Evolutionary conservation across 768 basidiomycete genomes (phyloP).

Genomic region (Phylloporus arenicola): DNA sequence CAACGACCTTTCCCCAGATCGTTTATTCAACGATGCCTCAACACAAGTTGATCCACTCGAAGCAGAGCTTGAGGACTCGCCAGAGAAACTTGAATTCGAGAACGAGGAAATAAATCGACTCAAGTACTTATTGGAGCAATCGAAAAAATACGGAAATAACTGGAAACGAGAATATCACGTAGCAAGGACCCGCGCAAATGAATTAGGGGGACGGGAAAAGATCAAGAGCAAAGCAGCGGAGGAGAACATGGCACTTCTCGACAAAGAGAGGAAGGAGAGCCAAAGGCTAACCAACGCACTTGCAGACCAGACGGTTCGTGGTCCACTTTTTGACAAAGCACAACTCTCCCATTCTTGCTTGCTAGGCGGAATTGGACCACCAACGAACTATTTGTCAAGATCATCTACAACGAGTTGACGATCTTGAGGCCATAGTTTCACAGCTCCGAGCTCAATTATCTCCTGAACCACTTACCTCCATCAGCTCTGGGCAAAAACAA

Average conservation of each 20-base stretch:
- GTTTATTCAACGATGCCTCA: constrained; percentile 3
- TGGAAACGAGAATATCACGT: constrained; percentile 26
- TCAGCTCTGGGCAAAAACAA: constrained; percentile 6
- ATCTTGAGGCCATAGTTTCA: constrained; percentile 15
- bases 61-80: constrained; percentile 1
- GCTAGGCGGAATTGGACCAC: constrained; percentile 11
- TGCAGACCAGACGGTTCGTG: constrained; percentile 20
- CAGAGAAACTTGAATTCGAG: constrained; percentile 12
- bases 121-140: constrained; percentile 16
- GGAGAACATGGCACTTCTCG: constrained; percentile 3
- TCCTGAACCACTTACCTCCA: constrained; percentile 16
- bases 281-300: constrained; percentile 12
- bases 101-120: constrained; percentile 17
- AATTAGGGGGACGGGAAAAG: constrained; percentile 8
- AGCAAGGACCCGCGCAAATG: constrained; percentile 8
- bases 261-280: constrained; percentile 5
- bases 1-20: constrained; percentile 1
- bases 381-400: constrained; percentile 11
- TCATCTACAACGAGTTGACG: constrained; percentile 7
- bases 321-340: background rate
- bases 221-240: constrained; percentile 11
- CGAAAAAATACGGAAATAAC: constrained; percentile 23
- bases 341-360: constrained; percentile 1
- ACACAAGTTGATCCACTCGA: constrained; percentile 1
- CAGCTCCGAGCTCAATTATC: constrained; percentile 16